Conservation (phyloP, 1,284 basidiomycete species). For the Fomitiporia mediterranea region DNA sequence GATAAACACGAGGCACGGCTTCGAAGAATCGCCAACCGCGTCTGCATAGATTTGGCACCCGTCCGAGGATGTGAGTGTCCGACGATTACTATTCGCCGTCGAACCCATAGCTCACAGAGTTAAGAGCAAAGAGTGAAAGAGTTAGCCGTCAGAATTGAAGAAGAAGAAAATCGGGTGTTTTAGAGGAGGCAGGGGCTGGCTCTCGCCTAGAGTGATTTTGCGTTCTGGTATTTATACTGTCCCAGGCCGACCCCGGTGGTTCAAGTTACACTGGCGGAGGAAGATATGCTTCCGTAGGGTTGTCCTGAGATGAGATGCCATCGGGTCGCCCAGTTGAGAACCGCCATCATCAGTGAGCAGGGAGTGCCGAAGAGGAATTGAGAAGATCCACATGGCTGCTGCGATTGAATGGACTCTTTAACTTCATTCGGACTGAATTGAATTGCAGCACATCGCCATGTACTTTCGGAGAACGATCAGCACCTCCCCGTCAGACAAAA, state of each 20-base stretch:
- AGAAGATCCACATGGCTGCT: neutral
- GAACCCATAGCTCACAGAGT: neutral
- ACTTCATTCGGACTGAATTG: no score
- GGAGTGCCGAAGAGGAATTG: neutral
- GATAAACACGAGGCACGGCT: conserved; percentile 24
- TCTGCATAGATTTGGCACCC: conserved; percentile 26
- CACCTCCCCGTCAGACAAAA: no score
- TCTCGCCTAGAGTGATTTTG: no score
- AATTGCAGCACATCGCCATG: no score
- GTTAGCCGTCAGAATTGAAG: no score
- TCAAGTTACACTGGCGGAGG: no score
- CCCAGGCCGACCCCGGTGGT: no score
- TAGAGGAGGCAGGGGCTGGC: no score
- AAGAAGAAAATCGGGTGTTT: neutral
- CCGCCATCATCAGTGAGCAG: neutral
- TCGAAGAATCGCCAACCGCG: conserved; percentile 22
- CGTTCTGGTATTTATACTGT: no score
- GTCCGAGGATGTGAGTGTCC: conserved; percentile 24
- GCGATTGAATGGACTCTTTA: neutral
- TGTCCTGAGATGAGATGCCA: neutral
- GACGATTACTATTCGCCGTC: neutral
- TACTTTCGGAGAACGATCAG: no score
- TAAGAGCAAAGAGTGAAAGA: neutral
- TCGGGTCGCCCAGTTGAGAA: neutral
- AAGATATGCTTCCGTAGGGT: no score